Evolutionary conservation across 176 grass and related monocot species (phyloP).

Genomic region (Aegilops longissima): DNA sequence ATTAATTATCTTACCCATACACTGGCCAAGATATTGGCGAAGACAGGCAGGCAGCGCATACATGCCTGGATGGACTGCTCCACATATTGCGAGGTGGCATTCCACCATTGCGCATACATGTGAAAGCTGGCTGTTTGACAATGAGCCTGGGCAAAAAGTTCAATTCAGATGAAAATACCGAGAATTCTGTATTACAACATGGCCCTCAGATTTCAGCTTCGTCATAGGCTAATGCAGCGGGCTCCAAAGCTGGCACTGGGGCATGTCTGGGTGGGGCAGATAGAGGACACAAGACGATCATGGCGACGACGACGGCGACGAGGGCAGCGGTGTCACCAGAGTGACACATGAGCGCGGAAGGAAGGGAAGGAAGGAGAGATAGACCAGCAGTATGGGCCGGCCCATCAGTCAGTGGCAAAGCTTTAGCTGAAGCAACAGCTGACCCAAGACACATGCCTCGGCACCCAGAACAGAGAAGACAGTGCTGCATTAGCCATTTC

Average conservation of each 20-base stretch:
- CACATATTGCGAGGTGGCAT: not conserved
- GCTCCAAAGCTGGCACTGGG: conserved; percentile 31
- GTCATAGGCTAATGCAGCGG: conserved; percentile 17
- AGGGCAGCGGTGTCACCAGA: not conserved
- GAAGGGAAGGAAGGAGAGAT: not conserved
- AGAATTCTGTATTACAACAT: not conserved
- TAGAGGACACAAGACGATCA: too few species aligned
- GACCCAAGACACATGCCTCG: not conserved
- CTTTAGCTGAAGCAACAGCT: too few species aligned
- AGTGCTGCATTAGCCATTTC: conserved; percentile 30
- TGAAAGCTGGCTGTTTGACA: not conserved
- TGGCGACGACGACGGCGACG: not conserved
- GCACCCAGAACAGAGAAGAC: conserved; percentile 27
- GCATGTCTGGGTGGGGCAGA: not conserved
- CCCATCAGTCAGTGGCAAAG: not conserved
- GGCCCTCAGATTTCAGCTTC: conserved; percentile 37
- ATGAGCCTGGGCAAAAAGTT: not conserved
- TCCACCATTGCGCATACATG: not conserved
- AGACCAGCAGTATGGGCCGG: not conserved
- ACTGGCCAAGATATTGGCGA: not conserved
- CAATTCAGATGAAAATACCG: not conserved
- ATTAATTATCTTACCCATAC: not conserved
- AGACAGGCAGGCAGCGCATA: too few species aligned
- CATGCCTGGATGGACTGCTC: not conserved
- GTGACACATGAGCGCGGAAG: not conserved